Evolutionary conservation across 257 asterid genomes (phyloP), one percentile per base, ranked within the genome.

Genomic region (Cruciata laevipes): DNA sequence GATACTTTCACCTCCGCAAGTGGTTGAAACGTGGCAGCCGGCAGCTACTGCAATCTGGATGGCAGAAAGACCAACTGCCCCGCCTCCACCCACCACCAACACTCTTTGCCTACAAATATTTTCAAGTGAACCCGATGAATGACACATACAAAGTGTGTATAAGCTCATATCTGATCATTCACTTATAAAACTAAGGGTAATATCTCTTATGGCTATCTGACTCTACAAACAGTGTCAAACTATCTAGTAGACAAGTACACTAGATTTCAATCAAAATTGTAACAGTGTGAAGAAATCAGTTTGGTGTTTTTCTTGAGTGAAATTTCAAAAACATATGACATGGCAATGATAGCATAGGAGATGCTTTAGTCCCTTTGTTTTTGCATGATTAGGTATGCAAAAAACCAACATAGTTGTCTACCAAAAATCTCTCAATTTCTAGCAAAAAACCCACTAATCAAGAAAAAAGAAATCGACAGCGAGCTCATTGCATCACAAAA

Each of bases 31-130:
- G 75, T 87, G 95, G 77, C 96, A 94, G 57, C 97, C 97, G 18
- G 79, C 84, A 79, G 97, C 92, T 18, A 88, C 96, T 13, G 99
- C 85, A 51, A 94, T 87, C 91, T 94, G 99, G 77, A 90, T 75
- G 67, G 99, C 99, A 13, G 89, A 94, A 77, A 94, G 93, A 42
- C 99, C 99, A 67, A 94, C 98, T 62, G 99, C 96, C 64, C 97
- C 99, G 47, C 97, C 99, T 62, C 99, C 99, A 60, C 99, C 98
- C 61, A 94, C 69, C 77, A 94, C 87, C 72, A 94, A 80, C 58
- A 94, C 85, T 75, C 91, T 82, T 77, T 94, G 96, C 70, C 99
- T 94, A 82, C 37, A 57, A 74, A 32, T 37, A 74, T 73, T 69
- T 16, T 66, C 59, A 75, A 74, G 53, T 14, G 11, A 66, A 74